Evolutionary conservation across 169 alveolate genomes (phyloP).

Genomic region (Fabrea salina): DNA sequence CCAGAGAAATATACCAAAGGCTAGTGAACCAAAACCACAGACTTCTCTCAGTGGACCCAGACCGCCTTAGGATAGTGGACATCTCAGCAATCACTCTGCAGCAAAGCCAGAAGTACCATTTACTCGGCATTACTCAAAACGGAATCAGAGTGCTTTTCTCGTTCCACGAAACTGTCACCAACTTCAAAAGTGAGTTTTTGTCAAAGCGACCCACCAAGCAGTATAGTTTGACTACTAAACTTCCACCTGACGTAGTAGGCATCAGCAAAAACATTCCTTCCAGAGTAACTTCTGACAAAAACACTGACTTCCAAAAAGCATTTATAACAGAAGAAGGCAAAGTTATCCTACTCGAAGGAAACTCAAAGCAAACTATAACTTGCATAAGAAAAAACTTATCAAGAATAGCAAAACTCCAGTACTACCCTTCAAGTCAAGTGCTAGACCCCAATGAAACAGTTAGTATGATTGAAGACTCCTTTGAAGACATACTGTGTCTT

Average conservation of each 20-base stretch:
- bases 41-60: not conserved
- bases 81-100: not conserved
- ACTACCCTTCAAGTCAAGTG: not conserved
- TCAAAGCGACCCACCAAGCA: not conserved
- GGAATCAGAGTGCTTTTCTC: conserved; percentile 25
- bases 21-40: not conserved
- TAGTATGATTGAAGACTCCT: not conserved
- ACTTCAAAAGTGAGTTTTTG: not conserved
- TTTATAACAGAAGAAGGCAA: not conserved
- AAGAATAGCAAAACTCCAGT: conserved; percentile 5
- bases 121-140: conserved; percentile 12
- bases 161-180: not conserved
- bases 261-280: not conserved
- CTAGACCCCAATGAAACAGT: conserved; percentile 1
- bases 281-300: conserved; percentile 8
- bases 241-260: conserved; percentile 10
- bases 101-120: not conserved
- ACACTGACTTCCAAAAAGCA: not conserved
- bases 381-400: not conserved
- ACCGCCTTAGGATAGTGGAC: not conserved
- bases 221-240: not conserved
- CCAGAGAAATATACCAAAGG: not conserved
- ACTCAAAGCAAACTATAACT: not conserved
- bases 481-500: not conserved
- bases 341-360: not conserved